phyloP scores from a whole-genome alignment of 2,329 filamentous ascomycete genomes.

The Xylaria multiplex region DNA sequence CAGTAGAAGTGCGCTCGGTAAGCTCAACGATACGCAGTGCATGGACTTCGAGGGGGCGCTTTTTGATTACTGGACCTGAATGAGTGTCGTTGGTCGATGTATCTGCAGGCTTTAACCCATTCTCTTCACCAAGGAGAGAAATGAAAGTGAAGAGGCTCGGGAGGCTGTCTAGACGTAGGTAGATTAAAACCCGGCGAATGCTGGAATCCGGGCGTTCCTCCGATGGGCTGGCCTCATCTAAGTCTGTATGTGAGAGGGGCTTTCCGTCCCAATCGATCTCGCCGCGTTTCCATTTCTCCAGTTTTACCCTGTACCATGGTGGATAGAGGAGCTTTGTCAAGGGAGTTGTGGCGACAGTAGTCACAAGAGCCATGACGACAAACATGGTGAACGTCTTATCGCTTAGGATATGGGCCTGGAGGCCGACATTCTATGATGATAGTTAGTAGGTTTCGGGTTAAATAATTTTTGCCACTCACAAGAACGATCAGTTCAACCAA shows the following conservation, averaged over 20 bases:
- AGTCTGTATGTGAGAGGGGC: constrained; percentile 55
- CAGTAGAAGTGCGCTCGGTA: constrained; percentile 90
- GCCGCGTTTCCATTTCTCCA: constrained; percentile 66
- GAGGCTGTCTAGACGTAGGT: constrained; percentile 85
- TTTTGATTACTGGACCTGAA: constrained; percentile 46
- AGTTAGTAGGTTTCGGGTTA: constrained; percentile 31
- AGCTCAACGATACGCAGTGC: constrained; percentile 88
- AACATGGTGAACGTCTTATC: constrained; percentile 80
- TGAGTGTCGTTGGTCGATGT: constrained; percentile 41
- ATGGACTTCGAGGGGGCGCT: constrained; percentile 74
- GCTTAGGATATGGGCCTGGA: constrained; percentile 77
- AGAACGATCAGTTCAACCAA: constrained; percentile 94
- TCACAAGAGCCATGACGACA: constrained; percentile 83
- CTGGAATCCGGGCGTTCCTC: constrained; percentile 51
- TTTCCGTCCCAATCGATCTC: constrained; percentile 88
- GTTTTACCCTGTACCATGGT: constrained; percentile 78
- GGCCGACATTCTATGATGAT: constrained; percentile 68
- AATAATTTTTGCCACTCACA: constrained; percentile 60
- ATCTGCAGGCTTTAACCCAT: constrained; percentile 38
- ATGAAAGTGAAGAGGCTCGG: constrained; percentile 84
- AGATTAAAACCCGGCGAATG: constrained; percentile 76
- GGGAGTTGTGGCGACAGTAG: constrained; percentile 78
- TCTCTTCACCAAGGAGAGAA: constrained; percentile 74
- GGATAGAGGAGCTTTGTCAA: constrained; percentile 75
- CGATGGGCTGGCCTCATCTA: constrained; percentile 49